Percentiles rank a stretch among this genome's conserved stretches.
Evolutionary conservation across 805 yeast species (phyloP).

Genomic region (Saccharomycopsis selenospora): DNA sequence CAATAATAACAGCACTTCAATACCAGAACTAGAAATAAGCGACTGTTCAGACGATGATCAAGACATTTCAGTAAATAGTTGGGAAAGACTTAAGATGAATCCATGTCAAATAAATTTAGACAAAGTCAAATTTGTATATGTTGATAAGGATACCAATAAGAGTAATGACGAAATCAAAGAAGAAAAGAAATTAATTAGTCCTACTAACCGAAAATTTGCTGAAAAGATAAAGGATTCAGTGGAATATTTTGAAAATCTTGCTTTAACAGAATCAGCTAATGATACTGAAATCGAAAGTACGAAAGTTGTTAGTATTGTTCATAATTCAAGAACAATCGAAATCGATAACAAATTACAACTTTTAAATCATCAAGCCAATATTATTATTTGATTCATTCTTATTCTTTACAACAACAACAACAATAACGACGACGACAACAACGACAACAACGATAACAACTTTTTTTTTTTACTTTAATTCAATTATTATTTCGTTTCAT

Average conservation of each 20-base stretch:
- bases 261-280: background rate
- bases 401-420: no score
- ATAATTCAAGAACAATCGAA: background rate
- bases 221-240: slow-evolving; percentile 3
- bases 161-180: background rate
- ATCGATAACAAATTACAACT: slow-evolving; percentile 1
- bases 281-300: background rate
- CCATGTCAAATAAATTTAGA: background rate
- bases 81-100: slow-evolving; percentile 1
- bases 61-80: no score
- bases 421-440: slow-evolving; percentile 1
- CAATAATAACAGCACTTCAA: no score
- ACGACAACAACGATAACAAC: background rate
- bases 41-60: background rate
- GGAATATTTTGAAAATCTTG: slow-evolving; percentile 1
- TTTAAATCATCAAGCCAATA: background rate
- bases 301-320: background rate
- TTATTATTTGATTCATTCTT: no score
- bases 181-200: background rate
- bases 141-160: background rate
- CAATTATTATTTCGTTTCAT: no score
- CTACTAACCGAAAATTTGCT: background rate
- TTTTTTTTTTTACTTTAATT: no score
- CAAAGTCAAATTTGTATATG: background rate
- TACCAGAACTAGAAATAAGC: no score